Conservation (phyloP, 2,329 filamentous ascomycete genomes). For the Coniella lustricola region DNA sequence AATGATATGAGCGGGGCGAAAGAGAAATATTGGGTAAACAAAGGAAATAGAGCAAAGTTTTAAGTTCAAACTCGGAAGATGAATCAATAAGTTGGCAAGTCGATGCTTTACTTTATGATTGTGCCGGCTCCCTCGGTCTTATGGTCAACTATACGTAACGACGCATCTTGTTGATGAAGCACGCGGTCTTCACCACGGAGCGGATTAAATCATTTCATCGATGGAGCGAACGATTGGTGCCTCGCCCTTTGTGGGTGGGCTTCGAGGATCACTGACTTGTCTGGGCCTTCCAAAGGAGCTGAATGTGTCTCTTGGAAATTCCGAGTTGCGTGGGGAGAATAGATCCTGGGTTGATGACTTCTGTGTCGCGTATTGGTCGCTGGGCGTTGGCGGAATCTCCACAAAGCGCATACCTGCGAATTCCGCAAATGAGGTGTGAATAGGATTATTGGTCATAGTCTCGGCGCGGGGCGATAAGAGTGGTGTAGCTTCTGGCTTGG, state of each 20-base stretch:
- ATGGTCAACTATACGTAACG: constrained; percentile 8
- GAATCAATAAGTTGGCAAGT: neutral
- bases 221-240: constrained; percentile 72
- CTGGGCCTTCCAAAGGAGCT: constrained; percentile 44
- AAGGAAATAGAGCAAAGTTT: constrained; percentile 8
- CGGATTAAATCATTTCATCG: constrained; percentile 64
- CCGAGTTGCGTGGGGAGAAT: constrained; percentile 40
- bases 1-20: neutral
- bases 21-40: constrained; percentile 5
- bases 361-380: constrained; percentile 36
- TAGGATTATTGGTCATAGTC: constrained; percentile 64
- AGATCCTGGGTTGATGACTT: constrained; percentile 1
- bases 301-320: constrained; percentile 49
- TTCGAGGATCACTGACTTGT: constrained; percentile 59
- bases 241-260: constrained; percentile 66
- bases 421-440: constrained; percentile 41
- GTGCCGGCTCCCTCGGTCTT: constrained; percentile 4
- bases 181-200: no score
- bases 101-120: constrained; percentile 9
- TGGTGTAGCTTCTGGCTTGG: constrained; percentile 41
- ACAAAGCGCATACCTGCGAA: constrained; percentile 45
- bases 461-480: constrained; percentile 66
- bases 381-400: constrained; percentile 45
- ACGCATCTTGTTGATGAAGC: no score
- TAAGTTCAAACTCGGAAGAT: neutral